Conservation (phyloP, 768 basidiomycete species). For the Russula sp. region DNA sequence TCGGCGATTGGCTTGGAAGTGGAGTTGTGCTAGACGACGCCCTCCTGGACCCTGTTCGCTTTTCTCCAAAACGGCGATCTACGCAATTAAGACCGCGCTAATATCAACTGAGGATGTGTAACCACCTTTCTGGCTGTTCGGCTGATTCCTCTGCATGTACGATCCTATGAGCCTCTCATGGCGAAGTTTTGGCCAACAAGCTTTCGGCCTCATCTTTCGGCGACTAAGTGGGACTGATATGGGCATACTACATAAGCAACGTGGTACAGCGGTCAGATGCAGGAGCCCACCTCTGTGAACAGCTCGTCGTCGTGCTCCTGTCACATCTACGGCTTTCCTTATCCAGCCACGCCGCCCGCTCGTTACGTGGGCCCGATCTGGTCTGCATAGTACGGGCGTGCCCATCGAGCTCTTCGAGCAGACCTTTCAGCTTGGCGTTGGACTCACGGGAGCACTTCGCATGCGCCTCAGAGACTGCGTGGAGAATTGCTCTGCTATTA, state of each 20-base stretch:
- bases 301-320: slow-evolving; percentile 78
- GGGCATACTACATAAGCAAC: slow-evolving; percentile 56
- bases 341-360: slow-evolving; percentile 63
- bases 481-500: slow-evolving; percentile 83
- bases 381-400: slow-evolving; percentile 59
- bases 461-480: slow-evolving; percentile 67
- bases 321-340: slow-evolving; percentile 70
- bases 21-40: not conserved
- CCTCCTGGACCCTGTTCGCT: slow-evolving; percentile 16
- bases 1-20: too few relatives aligned
- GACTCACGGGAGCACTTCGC: slow-evolving; percentile 62
- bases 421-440: slow-evolving; percentile 51
- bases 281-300: slow-evolving; percentile 63
- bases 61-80: slow-evolving; percentile 23
- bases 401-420: slow-evolving; percentile 63
- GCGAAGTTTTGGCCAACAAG: slow-evolving; percentile 38
- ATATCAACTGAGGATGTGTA: not conserved
- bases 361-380: slow-evolving; percentile 65
- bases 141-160: not conserved
- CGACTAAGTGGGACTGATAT: slow-evolving; percentile 76
- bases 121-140: slow-evolving; percentile 24
- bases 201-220: slow-evolving; percentile 59
- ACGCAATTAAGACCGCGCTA: not conserved
- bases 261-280: not conserved
- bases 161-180: slow-evolving; percentile 20